Evolutionary conservation across 2,329 filamentous ascomycete species (phyloP), one percentile per base, ranked within the genome.

Genomic region (Hypoxylon sp.): DNA sequence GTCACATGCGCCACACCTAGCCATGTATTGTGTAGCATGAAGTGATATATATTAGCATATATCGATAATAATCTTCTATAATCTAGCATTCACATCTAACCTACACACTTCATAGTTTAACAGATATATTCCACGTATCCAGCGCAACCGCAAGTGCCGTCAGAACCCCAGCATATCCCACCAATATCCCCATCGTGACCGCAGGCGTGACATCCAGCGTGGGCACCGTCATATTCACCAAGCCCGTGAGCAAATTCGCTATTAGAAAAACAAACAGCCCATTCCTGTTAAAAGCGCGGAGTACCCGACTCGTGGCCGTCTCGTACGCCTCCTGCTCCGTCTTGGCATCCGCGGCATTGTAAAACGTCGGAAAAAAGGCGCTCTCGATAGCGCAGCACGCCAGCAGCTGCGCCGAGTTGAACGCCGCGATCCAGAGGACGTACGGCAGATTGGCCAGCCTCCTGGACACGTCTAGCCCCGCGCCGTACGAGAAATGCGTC

Each of bases 401-500:
- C 6, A 92, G 81, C 8, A 99, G 82, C 75, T 97, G 93, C n/a
- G 85, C 83, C 64, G 87, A 89, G 80, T 98, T 99, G 82, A 95
- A 97, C 2, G 92, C 90, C n/a, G 89, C 85, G 6, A 97, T 90
- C 93, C 94, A 98, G 46, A 97, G 82, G 44, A 98, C 86, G 75
- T 99, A 99, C 0, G 95, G 93, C 65, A 97, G 84, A 73, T 99
- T 99, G 7, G 94, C 95, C 59, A 98, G 82, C 0, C 95, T 89
- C 19, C 95, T 90, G 5, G 95, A 98, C 6, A 97, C 93, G 13
- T 84, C 84, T 26, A 97, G 82, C 6, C 88, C 88, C 32, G 93
- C 83, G 5, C 93, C 93, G 68, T 90, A 90, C 10, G 78, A 79
- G 73, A 89, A 90, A 70, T 84, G 86, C 1, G 91, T 93, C 32